Evolutionary conservation across 2,329 filamentous ascomycete species (phyloP).

Genomic region (Penicillium brevicompactum): DNA sequence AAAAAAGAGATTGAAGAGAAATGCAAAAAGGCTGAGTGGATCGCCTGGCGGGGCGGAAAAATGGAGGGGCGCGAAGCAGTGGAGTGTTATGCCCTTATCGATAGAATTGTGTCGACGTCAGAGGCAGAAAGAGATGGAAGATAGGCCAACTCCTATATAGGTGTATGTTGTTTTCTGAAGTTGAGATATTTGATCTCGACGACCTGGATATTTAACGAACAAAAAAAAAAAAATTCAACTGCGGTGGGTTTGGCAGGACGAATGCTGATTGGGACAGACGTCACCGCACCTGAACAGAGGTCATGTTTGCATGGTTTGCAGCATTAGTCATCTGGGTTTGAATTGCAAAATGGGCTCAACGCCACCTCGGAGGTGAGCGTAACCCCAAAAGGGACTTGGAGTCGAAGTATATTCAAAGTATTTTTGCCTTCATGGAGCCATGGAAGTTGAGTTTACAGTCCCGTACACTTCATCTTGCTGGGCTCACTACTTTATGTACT

Average conservation of each 20-base stretch:
- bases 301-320: not conserved
- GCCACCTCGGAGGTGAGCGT: too few species aligned
- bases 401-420: too few species aligned
- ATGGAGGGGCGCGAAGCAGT: constrained; percentile 31
- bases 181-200: not conserved
- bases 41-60: constrained; percentile 33
- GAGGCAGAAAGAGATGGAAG: not conserved
- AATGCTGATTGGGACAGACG: constrained; percentile 12
- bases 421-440: too few species aligned
- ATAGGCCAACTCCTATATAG: not conserved
- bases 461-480: too few species aligned
- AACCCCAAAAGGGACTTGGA: too few species aligned
- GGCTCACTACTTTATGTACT: too few species aligned
- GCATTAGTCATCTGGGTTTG: not conserved
- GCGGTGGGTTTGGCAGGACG: constrained; percentile 5
- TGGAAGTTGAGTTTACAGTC: too few species aligned
- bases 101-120: constrained; percentile 32
- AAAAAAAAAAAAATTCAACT: constrained; percentile 14
- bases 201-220: not conserved
- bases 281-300: constrained; percentile 7
- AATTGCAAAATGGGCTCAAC: too few species aligned
- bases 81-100: constrained; percentile 43
- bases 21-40: constrained; percentile 37
- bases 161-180: not conserved
- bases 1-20: constrained; percentile 33